Percentiles rank a stretch among this genome's conserved stretches.
phyloP scores from a whole-genome alignment of 441 rosid genomes.

The Macaranga tanarius region DNA sequence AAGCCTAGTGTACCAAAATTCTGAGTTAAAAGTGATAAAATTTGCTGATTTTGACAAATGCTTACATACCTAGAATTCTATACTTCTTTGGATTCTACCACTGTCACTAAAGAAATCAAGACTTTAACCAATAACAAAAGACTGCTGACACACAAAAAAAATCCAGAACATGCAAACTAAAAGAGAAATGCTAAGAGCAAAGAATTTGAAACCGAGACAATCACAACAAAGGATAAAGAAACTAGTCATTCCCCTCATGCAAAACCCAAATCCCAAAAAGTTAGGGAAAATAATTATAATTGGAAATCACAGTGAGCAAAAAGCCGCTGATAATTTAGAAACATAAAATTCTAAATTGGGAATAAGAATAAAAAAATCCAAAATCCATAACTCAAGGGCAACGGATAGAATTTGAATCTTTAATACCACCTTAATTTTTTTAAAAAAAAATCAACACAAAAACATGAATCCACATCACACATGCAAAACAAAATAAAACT shows the following conservation, averaged over 20 bases:
- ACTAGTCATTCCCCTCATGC: slow-evolving; percentile 7
- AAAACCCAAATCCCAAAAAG: slow-evolving; percentile 13
- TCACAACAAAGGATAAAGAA: neutral
- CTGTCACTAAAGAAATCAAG: neutral
- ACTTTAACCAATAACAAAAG: neutral
- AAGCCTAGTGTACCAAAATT: neutral
- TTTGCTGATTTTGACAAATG: neutral
- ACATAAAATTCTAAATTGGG: neutral
- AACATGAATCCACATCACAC: slow-evolving; percentile 20
- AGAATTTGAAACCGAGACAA: neutral
- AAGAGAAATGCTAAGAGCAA: neutral
- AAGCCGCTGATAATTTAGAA: neutral
- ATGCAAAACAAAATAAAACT: slow-evolving; percentile 32
- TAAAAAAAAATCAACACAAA: neutral
- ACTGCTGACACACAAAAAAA: slow-evolving; percentile 1
- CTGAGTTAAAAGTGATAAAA: neutral
- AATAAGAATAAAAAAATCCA: neutral
- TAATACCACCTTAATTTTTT: neutral
- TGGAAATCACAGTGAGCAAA: neutral
- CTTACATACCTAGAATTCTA: neutral
- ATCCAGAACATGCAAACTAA: slow-evolving; percentile 14
- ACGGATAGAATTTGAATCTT: neutral
- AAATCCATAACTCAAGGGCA: slow-evolving; percentile 2
- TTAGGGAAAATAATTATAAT: neutral
- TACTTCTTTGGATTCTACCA: neutral